A percentile compares a stretch with the other conserved stretches of the same genome.
Conservation (phyloP, 2,329 filamentous ascomycete species). For the Scedosporium dehoogii region DNA sequence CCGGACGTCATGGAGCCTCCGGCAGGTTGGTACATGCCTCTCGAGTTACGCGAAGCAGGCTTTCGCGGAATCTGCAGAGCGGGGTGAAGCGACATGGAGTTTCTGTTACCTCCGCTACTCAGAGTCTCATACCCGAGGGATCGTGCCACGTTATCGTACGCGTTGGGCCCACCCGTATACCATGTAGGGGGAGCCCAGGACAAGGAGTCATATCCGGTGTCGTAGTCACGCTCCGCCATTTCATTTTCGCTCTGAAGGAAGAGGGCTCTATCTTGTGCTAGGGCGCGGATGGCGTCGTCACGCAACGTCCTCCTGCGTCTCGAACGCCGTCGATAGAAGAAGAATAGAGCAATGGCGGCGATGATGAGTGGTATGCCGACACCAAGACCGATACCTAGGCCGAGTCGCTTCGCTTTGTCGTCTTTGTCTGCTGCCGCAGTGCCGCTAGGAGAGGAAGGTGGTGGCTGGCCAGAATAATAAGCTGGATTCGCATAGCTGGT, state of each 20-base stretch:
- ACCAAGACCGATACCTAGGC: constrained; percentile 56
- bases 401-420: constrained; percentile 26
- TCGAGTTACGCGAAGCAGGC: constrained; percentile 15
- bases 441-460: constrained; percentile 7
- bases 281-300: constrained; percentile 36
- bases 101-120: constrained; percentile 20
- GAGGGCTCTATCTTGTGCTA: constrained; percentile 38
- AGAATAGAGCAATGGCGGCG: constrained; percentile 32
- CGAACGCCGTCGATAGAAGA: constrained; percentile 39
- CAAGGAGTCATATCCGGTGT: constrained; percentile 19
- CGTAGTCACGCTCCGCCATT: constrained; percentile 32
- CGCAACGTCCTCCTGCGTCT: constrained; percentile 23
- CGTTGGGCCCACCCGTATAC: constrained; percentile 35
- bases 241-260: constrained; percentile 33
- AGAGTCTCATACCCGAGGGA: constrained; percentile 42
- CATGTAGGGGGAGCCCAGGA: constrained; percentile 25
- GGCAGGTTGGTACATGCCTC: constrained; percentile 12
- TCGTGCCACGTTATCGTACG: constrained; percentile 27
- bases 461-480: constrained; percentile 1
- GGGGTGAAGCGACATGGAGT: neutral
- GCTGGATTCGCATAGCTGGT: constrained; percentile 28
- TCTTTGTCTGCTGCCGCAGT: constrained; percentile 6
- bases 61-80: constrained; percentile 21
- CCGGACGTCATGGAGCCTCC: constrained; percentile 19
- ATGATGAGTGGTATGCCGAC: constrained; percentile 47